Conservation (phyloP, 305 asterid species). For the Rubia peregrina region DNA sequence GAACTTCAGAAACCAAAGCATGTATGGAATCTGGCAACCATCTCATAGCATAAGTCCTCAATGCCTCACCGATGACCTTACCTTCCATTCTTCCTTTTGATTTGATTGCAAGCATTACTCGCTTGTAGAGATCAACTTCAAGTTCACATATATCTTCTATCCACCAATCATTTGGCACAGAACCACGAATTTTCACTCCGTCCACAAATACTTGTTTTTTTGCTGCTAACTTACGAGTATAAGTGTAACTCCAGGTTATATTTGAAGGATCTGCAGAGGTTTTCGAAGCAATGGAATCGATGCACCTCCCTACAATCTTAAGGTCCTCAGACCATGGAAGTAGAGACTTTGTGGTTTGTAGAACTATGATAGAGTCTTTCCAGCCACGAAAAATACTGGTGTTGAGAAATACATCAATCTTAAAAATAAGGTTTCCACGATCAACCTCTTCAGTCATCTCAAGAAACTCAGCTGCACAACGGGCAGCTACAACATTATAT, state of each 20-base stretch:
- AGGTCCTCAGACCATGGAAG: conserved; percentile 72
- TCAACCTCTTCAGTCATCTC: conserved; percentile 82
- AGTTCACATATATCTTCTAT: conserved; percentile 75
- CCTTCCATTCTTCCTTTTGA: conserved; percentile 78
- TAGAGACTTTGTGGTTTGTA: conserved; percentile 67
- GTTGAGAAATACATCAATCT: conserved; percentile 75
- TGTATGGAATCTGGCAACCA: conserved; percentile 86
- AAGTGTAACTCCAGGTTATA: conserved; percentile 81
- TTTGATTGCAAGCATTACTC: conserved; percentile 72
- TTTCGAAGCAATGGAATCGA: conserved; percentile 76
- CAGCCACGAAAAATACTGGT: conserved; percentile 70
- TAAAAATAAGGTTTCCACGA: conserved; percentile 64
- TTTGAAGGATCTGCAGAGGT: conserved; percentile 70
- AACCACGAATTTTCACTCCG: conserved; percentile 28
- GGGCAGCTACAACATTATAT: conserved; percentile 71
- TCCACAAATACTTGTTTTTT: conserved; percentile 38
- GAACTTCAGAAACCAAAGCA: conserved; percentile 60
- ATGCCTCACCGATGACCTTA: conserved; percentile 62
- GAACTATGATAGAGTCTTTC: conserved; percentile 91
- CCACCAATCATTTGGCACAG: conserved; percentile 86
- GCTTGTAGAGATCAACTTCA: conserved; percentile 68
- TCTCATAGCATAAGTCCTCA: conserved; percentile 65
- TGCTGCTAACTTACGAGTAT: conserved; percentile 48
- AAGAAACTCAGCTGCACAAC: conserved; percentile 85
- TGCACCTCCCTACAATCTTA: conserved; percentile 61